phyloP scores from a whole-genome alignment of 1,284 basidiomycete species.

The Malassezia caprae region DNA sequence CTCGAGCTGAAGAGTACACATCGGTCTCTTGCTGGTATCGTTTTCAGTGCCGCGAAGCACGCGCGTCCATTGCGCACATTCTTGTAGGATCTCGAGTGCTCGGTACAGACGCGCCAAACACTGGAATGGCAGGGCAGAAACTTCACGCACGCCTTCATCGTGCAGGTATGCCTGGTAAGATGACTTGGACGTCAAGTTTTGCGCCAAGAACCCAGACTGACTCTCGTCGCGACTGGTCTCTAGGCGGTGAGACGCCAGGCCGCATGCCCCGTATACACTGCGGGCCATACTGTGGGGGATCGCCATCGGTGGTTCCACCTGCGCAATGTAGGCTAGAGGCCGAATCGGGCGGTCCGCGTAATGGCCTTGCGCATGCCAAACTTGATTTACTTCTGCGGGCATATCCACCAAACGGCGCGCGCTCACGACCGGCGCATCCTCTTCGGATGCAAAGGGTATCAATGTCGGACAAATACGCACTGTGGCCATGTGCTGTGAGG shows the following conservation, averaged over 20 bases:
- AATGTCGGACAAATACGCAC: conserved; percentile 4
- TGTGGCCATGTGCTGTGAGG: neutral
- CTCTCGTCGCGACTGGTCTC: neutral
- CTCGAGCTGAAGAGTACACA: conserved; percentile 3
- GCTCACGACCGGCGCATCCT: neutral
- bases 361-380: neutral
- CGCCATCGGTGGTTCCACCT: neutral
- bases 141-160: neutral
- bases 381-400: neutral
- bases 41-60: neutral
- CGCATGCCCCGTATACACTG: neutral
- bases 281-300: conserved; percentile 9
- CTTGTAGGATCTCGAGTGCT: conserved; percentile 6
- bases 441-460: neutral
- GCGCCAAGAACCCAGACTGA: neutral
- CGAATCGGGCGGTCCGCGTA: neutral
- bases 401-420: neutral
- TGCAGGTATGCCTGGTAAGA: neutral
- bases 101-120: conserved; percentile 7
- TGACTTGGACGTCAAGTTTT: neutral
- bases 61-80: neutral
- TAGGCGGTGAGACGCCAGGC: neutral
- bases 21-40: neutral
- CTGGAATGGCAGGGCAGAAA: conserved; percentile 5
- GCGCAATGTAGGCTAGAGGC: conserved; percentile 5